Conservation (phyloP, 257 asterid genomes). For the Solanum ossicruentum region DNA sequence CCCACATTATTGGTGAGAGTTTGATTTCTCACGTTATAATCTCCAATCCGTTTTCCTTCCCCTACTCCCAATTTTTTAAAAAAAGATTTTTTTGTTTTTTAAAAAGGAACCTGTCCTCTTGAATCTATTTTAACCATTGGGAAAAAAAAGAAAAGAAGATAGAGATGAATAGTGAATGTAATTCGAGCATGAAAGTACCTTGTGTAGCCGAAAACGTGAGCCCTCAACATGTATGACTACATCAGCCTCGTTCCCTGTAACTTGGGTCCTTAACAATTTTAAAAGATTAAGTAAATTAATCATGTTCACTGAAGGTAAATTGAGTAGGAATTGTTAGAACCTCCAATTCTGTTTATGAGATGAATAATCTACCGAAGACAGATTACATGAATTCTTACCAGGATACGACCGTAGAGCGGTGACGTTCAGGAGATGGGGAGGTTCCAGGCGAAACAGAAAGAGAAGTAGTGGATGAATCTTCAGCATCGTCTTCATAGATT, state of each 20-base stretch:
- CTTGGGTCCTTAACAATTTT: conserved; percentile 18
- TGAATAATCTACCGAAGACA: neutral
- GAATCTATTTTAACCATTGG: neutral
- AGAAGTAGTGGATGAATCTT: conserved; percentile 19
- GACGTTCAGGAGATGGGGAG: conserved; percentile 28
- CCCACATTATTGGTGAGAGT: too few relatives aligned
- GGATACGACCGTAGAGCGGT: conserved; percentile 10
- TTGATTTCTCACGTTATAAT: too few relatives aligned
- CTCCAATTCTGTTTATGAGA: neutral
- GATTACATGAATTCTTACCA: conserved; percentile 9
- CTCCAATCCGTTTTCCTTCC: too few relatives aligned
- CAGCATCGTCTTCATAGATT: conserved; percentile 64
- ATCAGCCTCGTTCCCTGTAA: conserved; percentile 32
- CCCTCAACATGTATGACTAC: conserved; percentile 50
- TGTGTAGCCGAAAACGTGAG: conserved; percentile 48
- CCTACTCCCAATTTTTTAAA: too few relatives aligned
- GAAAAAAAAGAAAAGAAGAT: neutral
- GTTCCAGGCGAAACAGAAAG: conserved; percentile 23
- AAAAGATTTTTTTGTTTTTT: too few relatives aligned
- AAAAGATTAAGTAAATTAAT: neutral
- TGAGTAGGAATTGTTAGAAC: neutral
- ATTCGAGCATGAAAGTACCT: conserved; percentile 19
- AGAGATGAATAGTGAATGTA: neutral
- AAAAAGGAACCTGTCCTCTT: neutral
- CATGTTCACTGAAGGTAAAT: neutral